These are phyloP conservation scores for Neurospora sp. DNA, from an alignment of 495 filamentous ascomycete species.

Conservation along the genomic window DNA sequence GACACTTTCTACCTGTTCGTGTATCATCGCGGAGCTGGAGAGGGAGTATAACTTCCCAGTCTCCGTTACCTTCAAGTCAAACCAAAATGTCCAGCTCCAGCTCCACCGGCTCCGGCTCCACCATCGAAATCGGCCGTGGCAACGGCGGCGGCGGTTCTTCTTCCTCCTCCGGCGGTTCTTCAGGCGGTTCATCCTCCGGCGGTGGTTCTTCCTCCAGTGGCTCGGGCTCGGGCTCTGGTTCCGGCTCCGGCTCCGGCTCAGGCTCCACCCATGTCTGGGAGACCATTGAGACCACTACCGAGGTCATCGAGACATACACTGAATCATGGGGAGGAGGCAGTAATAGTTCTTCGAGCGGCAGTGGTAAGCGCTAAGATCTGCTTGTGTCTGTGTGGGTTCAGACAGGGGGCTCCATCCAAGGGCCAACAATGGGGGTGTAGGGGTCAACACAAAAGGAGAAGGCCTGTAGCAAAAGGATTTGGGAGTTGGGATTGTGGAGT, in stretches of 20 bases:
- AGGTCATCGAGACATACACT: not conserved
- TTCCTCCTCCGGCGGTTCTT: not conserved
- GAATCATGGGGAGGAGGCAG: not conserved
- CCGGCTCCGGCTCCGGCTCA: not conserved
- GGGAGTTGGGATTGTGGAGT: no score
- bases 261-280: not conserved
- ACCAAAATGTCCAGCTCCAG: not conserved
- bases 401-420: no score
- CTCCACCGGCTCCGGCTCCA: not conserved
- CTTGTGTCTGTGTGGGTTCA: no score
- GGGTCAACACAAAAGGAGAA: no score
- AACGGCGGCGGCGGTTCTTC: not conserved
- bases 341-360: not conserved
- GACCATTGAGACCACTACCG: not conserved
- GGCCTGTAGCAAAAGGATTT: no score
- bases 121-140: not conserved
- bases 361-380: no score
- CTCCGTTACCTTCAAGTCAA: no score
- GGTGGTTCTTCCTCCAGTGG: not conserved
- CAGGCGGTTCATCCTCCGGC: not conserved
- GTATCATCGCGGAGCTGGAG: no score
- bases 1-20: no score
- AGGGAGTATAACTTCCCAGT: not conserved
- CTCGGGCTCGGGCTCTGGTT: not conserved
- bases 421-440: no score